These are phyloP conservation scores for Clavispora santaluciae DNA, from an alignment of 805 yeast species.

Conservation along the genomic window DNA sequence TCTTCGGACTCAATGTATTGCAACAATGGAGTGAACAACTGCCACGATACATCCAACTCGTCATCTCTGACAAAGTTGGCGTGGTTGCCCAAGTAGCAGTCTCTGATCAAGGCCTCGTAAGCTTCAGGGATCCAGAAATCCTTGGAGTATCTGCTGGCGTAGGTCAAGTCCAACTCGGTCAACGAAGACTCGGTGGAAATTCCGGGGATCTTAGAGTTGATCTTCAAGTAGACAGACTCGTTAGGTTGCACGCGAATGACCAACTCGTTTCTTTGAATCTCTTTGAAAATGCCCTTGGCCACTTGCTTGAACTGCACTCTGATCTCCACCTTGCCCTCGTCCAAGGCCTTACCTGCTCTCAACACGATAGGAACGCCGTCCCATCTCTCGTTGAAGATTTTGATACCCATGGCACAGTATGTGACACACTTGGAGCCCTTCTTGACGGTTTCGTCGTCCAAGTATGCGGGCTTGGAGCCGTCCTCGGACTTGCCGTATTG, in stretches of 20 bases:
- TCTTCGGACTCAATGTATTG: slow-evolving; percentile 68
- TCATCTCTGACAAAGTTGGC: slow-evolving; percentile 97
- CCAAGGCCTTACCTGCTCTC: slow-evolving; percentile 97
- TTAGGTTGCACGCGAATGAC: slow-evolving; percentile 93
- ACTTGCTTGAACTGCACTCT: slow-evolving; percentile 88
- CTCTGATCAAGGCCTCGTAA: slow-evolving; percentile 91
- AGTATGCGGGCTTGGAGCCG: slow-evolving; percentile 84
- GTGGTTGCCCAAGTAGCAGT: slow-evolving; percentile 86
- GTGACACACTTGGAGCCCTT: slow-evolving; percentile 83
- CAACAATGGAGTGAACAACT: slow-evolving; percentile 85
- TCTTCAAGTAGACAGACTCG: slow-evolving; percentile 89
- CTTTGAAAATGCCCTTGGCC: slow-evolving; percentile 73
- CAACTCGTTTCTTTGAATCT: slow-evolving; percentile 85
- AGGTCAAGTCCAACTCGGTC: slow-evolving; percentile 88
- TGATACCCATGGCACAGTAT: slow-evolving; percentile 77
- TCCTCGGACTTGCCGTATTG: slow-evolving; percentile 84
- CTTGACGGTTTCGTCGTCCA: slow-evolving; percentile 88
- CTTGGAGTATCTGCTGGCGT: slow-evolving; percentile 67
- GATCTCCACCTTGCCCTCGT: slow-evolving; percentile 91
- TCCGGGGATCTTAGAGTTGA: slow-evolving; percentile 93
- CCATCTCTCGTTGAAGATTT: slow-evolving; percentile 93
- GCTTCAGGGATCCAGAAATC: slow-evolving; percentile 97
- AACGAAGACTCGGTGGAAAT: slow-evolving; percentile 73
- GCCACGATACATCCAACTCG: slow-evolving; percentile 92
- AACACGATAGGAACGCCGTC: slow-evolving; percentile 94